phyloP scores from a whole-genome alignment of 805 yeast species.

The Wickerhamomyces chambardii region DNA sequence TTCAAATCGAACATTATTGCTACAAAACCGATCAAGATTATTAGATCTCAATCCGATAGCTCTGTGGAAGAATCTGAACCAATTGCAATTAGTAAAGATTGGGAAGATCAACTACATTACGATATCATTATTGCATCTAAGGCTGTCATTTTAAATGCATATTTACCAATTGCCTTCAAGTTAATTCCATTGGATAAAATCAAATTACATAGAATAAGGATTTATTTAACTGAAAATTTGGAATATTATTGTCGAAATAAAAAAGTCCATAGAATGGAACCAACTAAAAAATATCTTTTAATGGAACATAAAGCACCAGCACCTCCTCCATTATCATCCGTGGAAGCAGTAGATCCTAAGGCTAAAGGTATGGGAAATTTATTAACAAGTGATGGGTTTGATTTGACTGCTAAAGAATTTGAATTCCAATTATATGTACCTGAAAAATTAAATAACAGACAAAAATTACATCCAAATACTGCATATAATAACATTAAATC shows the following conservation, averaged over 20 bases:
- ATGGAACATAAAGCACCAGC: slow-evolving; percentile 70
- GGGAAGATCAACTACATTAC: slow-evolving; percentile 90
- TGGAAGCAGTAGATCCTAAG: slow-evolving; percentile 22
- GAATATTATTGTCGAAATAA: slow-evolving; percentile 85
- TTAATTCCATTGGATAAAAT: slow-evolving; percentile 83
- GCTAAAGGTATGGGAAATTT: slow-evolving; percentile 32
- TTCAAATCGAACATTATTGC: slow-evolving; percentile 74
- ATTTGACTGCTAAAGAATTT: slow-evolving; percentile 65
- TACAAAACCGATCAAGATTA: slow-evolving; percentile 49
- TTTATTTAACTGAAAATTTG: slow-evolving; percentile 79
- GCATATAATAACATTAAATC: slow-evolving; percentile 71
- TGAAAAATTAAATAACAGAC: slow-evolving; percentile 44
- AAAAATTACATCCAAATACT: slow-evolving; percentile 77
- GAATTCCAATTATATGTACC: slow-evolving; percentile 88
- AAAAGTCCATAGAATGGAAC: slow-evolving; percentile 89
- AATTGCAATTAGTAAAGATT: slow-evolving; percentile 78
- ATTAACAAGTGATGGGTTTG: slow-evolving; percentile 30
- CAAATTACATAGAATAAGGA: slow-evolving; percentile 75
- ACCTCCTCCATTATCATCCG: slow-evolving; percentile 20
- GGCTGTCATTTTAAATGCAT: slow-evolving; percentile 75
- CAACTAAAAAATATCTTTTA: slow-evolving; percentile 69
- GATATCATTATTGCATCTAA: slow-evolving; percentile 90
- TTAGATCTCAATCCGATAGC: slow-evolving; percentile 70
- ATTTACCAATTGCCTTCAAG: slow-evolving; percentile 75
- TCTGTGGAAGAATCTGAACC: slow-evolving; percentile 90